Evolutionary conservation across 305 asterid genomes (phyloP).

Genomic region (Rubia tinctorum): DNA sequence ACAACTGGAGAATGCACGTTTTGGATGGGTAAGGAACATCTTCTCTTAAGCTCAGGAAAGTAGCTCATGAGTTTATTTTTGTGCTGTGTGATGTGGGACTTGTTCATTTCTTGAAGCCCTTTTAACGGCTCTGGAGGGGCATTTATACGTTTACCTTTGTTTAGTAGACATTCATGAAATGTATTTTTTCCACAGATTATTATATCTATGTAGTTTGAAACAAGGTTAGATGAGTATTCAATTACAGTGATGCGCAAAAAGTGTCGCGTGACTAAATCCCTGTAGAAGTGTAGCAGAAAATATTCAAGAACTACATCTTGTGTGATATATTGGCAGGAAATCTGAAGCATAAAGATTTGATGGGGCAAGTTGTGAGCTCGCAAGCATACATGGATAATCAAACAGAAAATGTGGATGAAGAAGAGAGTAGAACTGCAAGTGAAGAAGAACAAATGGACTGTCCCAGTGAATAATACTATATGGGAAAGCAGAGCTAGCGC

Average conservation of each 20-base stretch:
- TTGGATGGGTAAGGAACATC: conserved; percentile 66
- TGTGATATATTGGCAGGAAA: conserved; percentile 52
- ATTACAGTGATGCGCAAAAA: not conserved
- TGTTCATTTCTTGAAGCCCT: not conserved
- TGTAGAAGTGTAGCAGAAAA: not conserved
- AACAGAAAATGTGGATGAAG: conserved; percentile 30
- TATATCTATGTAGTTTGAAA: not conserved
- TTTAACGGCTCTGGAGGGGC: not conserved
- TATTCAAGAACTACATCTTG: conserved; percentile 4
- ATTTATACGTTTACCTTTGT: not conserved
- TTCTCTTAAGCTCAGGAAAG: conserved; percentile 3
- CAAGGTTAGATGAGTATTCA: not conserved
- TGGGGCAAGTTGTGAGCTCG: conserved; percentile 81
- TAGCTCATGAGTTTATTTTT: not conserved
- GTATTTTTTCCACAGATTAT: not conserved
- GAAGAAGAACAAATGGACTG: conserved; percentile 34
- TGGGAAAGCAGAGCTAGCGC: not conserved
- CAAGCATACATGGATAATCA: conserved; percentile 71
- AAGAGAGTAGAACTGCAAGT: conserved; percentile 29
- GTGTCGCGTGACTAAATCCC: not conserved
- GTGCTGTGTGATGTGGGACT: not conserved
- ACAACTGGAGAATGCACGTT: conserved; percentile 70
- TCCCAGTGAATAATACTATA: conserved; percentile 17
- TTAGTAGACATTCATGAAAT: not conserved
- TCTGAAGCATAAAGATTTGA: conserved; percentile 82